phyloP scores from a whole-genome alignment of 371 early-diverging fungal species.

The Fennellomyces sp. region DNA sequence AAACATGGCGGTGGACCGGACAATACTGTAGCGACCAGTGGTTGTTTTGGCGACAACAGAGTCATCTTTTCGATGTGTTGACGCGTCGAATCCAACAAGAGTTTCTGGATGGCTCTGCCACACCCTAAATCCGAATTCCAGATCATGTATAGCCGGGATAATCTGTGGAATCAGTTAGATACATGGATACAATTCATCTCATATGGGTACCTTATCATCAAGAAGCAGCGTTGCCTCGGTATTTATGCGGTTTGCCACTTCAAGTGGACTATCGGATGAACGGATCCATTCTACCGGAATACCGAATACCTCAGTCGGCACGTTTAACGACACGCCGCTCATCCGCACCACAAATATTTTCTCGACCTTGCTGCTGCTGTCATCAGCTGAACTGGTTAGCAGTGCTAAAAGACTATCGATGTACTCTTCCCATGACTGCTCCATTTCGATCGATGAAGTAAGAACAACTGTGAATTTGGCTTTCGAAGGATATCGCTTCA shows the following conservation, averaged over 20 bases:
- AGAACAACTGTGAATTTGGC: slow-evolving; percentile 22
- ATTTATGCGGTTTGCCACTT: neutral
- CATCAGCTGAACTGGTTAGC: neutral
- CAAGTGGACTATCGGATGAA: neutral
- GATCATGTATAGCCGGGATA: slow-evolving; percentile 6
- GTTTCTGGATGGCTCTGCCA: slow-evolving; percentile 6
- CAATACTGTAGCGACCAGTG: slow-evolving; percentile 24
- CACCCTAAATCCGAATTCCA: slow-evolving; percentile 13
- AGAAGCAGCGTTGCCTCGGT: neutral
- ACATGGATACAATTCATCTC: too few relatives aligned
- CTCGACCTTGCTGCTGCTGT: neutral
- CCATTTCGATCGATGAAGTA: neutral
- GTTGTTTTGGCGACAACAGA: neutral
- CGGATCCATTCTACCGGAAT: neutral
- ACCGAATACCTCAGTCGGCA: neutral
- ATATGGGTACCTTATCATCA: neutral
- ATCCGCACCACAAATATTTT: neutral
- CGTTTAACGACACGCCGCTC: neutral
- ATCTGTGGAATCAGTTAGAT: neutral
- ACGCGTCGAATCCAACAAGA: slow-evolving; percentile 6
- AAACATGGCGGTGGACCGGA: slow-evolving; percentile 23
- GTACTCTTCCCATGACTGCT: neutral
- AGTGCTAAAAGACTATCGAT: neutral
- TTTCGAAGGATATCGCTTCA: slow-evolving; percentile 11
- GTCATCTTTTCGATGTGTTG: neutral